Evolutionary conservation across 805 yeast genomes (phyloP).

Genomic region (Kluyveromyces wickerhamii): DNA sequence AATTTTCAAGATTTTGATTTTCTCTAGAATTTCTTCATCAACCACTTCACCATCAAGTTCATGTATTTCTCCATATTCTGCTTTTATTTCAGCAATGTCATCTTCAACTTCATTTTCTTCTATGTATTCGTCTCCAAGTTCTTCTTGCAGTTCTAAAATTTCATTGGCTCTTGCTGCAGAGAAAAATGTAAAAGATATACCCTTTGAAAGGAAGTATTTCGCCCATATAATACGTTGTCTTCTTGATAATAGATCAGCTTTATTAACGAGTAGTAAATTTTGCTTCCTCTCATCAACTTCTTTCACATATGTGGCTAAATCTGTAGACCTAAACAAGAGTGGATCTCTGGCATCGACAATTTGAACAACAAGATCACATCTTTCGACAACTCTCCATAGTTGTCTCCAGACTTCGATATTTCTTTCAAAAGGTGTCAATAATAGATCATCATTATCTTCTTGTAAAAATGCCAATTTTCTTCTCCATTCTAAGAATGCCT

Average conservation of each 20-base stretch:
- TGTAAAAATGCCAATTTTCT: slow-evolving; percentile 78
- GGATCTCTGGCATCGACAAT: slow-evolving; percentile 98
- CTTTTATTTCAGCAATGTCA: slow-evolving; percentile 8
- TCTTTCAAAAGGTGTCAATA: slow-evolving; percentile 94
- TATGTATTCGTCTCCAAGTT: slow-evolving; percentile 23
- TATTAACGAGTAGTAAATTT: slow-evolving; percentile 80
- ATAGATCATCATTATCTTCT: slow-evolving; percentile 67
- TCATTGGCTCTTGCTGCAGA: slow-evolving; percentile 84
- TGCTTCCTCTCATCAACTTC: slow-evolving; percentile 70
- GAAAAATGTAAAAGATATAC: slow-evolving; percentile 84
- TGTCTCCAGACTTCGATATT: slow-evolving; percentile 98
- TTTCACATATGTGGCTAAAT: slow-evolving; percentile 74
- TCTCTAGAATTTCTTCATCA: slow-evolving; percentile 35
- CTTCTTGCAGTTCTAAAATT: slow-evolving; percentile 54
- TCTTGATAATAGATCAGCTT: slow-evolving; percentile 78
- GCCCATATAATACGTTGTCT: slow-evolving; percentile 86
- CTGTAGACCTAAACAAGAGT: slow-evolving; percentile 77
- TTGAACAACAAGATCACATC: slow-evolving; percentile 90
- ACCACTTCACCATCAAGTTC: slow-evolving; percentile 26
- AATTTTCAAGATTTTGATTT: slow-evolving; percentile 65
- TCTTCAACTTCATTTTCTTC: slow-evolving; percentile 12
- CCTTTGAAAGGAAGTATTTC: slow-evolving; percentile 56
- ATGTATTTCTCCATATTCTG: slow-evolving; percentile 26
- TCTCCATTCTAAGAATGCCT: slow-evolving; percentile 92
- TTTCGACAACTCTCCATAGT: slow-evolving; percentile 94